Evolutionary conservation across 2,329 filamentous ascomycete genomes (phyloP).

Genomic region (Aspergillus amoenus): DNA sequence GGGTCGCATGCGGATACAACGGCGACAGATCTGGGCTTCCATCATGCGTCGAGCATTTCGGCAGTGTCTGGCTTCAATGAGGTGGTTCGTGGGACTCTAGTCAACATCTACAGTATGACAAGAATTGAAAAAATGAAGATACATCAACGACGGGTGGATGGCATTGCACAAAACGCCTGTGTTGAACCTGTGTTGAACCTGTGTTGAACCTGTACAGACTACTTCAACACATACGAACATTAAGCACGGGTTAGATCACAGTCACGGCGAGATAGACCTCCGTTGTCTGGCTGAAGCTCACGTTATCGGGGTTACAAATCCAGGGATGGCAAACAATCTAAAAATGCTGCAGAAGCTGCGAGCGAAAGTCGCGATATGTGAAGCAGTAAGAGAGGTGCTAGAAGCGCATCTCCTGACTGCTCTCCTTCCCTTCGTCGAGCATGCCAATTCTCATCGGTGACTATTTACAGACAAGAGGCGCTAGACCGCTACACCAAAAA

Average conservation of each 20-base stretch:
- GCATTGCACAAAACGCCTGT: neutral
- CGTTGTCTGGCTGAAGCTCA: slow-evolving; percentile 38
- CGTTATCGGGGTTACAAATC: slow-evolving; percentile 36
- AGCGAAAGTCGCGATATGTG: slow-evolving; percentile 8
- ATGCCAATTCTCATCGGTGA: slow-evolving; percentile 13
- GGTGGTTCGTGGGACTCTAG: neutral
- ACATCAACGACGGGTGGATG: neutral
- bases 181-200: neutral
- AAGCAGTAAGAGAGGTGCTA: slow-evolving; percentile 12
- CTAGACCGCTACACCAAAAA: no score
- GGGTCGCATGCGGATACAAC: no score
- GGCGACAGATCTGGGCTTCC: no score
- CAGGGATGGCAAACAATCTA: slow-evolving; percentile 5
- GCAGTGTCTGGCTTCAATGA: no score
- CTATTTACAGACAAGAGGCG: no score
- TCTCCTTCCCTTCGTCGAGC: slow-evolving; percentile 6
- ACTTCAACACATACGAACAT: slow-evolving; percentile 1
- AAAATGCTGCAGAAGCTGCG: neutral
- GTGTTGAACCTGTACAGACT: neutral
- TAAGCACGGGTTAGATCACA: slow-evolving; percentile 18
- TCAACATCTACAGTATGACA: neutral
- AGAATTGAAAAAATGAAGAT: neutral
- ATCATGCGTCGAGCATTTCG: no score
- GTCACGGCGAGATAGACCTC: slow-evolving; percentile 26
- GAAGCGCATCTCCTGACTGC: slow-evolving; percentile 12